Evolutionary conservation across 345 rosid genomes (phyloP).

Genomic region (Citrus maxima): DNA sequence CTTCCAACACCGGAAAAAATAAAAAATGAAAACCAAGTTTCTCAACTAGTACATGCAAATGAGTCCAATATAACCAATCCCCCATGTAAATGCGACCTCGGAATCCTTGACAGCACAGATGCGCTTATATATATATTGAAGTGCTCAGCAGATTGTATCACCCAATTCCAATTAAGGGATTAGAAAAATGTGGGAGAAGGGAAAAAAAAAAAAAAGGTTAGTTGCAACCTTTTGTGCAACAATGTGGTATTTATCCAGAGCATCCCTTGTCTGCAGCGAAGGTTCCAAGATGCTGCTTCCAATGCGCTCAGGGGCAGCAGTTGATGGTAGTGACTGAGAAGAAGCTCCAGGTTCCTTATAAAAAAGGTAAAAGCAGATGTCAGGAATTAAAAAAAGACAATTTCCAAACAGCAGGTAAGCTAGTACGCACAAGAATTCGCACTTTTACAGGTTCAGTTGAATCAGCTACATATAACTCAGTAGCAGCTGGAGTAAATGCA

Average conservation of each 20-base stretch:
- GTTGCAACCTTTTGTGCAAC: constrained; percentile 73
- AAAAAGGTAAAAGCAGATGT: constrained; percentile 7
- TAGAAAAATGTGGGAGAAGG: background rate
- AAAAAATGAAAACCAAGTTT: background rate
- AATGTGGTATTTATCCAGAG: constrained; percentile 83
- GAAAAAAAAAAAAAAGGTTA: background rate
- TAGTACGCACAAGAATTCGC: constrained; percentile 9
- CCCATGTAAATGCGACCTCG: background rate
- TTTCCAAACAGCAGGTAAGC: constrained; percentile 10
- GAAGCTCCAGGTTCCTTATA: constrained; percentile 48
- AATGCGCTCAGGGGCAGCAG: constrained; percentile 56
- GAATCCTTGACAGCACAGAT: background rate
- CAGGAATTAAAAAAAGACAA: constrained; percentile 1
- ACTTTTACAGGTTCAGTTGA: constrained; percentile 52
- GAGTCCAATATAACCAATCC: background rate
- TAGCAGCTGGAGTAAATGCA: constrained; percentile 46
- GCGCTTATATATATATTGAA: background rate
- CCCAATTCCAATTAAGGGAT: background rate
- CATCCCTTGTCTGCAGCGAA: constrained; percentile 80
- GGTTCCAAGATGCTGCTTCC: constrained; percentile 60
- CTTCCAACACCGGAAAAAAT: too few relatives aligned
- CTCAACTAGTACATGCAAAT: background rate
- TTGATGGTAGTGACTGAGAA: constrained; percentile 46
- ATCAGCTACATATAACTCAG: constrained; percentile 51
- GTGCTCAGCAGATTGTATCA: background rate